Evolutionary conservation across 2,329 filamentous ascomycete genomes (phyloP).

Genomic region (Alternaria viburni): DNA sequence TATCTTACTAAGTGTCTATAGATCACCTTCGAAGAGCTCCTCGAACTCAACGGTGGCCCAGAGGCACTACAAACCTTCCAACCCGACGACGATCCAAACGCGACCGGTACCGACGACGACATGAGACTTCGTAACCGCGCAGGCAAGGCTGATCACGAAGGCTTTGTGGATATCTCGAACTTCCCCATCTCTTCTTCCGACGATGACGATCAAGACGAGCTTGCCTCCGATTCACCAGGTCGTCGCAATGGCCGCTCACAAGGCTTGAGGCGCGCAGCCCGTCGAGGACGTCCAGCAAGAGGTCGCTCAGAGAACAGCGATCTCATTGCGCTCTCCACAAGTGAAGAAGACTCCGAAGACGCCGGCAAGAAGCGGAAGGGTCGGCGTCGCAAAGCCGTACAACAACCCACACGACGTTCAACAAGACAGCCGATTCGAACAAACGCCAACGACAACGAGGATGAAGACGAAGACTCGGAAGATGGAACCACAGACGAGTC

Average conservation of each 20-base stretch:
- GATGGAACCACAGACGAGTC: constrained; percentile 39
- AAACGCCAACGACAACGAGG: constrained; percentile 27
- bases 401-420: constrained; percentile 39
- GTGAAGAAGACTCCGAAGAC: constrained; percentile 30
- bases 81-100: constrained; percentile 24
- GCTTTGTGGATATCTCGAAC: constrained; percentile 39
- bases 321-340: constrained; percentile 22
- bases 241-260: constrained; percentile 25
- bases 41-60: constrained; percentile 55
- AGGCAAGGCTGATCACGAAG: constrained; percentile 19
- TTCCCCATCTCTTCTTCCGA: constrained; percentile 43
- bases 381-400: constrained; percentile 22
- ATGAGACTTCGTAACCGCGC: constrained; percentile 35
- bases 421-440: constrained; percentile 23
- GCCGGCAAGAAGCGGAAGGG: constrained; percentile 17
- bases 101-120: constrained; percentile 18
- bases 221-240: constrained; percentile 10
- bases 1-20: constrained; percentile 28
- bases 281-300: constrained; percentile 17
- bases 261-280: constrained; percentile 8
- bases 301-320: constrained; percentile 21
- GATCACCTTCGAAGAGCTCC: constrained; percentile 55
- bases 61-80: constrained; percentile 54
- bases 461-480: constrained; percentile 34
- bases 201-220: constrained; percentile 25